These are phyloP conservation scores for Cystoderma amianthinum DNA, from an alignment of 768 basidiomycete species.

Conservation along the genomic window DNA sequence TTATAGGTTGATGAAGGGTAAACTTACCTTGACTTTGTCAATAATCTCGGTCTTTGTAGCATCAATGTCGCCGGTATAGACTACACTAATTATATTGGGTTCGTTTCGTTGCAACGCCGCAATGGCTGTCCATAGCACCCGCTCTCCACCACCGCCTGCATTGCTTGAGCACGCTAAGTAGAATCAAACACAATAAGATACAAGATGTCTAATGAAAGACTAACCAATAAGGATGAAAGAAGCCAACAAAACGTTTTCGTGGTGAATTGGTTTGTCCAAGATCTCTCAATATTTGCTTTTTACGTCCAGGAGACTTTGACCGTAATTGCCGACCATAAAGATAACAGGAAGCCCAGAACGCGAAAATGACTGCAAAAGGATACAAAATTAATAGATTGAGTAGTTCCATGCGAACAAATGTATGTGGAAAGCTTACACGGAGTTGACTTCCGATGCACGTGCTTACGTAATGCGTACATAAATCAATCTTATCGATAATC, in stretches of 20 bases:
- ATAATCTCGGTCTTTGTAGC: conserved; percentile 78
- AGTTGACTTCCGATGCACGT: no score
- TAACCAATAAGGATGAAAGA: conserved; percentile 97
- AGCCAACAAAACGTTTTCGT: conserved; percentile 49
- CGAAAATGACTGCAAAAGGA: no score
- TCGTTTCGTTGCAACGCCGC: conserved; percentile 65
- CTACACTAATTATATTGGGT: conserved; percentile 59
- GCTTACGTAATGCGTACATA: no score
- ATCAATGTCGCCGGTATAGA: conserved; percentile 87
- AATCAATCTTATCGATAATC: no score
- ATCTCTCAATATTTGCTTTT: no score
- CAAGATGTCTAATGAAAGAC: conserved; percentile 11
- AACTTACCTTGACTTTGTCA: conserved; percentile 66
- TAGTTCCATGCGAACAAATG: no score
- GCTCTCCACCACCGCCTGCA: conserved; percentile 95
- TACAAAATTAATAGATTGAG: no score
- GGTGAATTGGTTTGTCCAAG: conserved; percentile 16
- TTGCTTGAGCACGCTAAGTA: conserved; percentile 50
- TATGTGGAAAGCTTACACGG: no score
- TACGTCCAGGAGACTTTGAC: no score
- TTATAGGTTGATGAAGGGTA: no score
- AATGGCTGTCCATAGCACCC: conserved; percentile 91
- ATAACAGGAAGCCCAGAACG: no score
- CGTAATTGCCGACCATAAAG: no score
- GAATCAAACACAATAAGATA: conserved; percentile 21